These are phyloP conservation scores for Mucor piriformis DNA, from an alignment of 371 early-diverging fungal species.

Conservation along the genomic window DNA sequence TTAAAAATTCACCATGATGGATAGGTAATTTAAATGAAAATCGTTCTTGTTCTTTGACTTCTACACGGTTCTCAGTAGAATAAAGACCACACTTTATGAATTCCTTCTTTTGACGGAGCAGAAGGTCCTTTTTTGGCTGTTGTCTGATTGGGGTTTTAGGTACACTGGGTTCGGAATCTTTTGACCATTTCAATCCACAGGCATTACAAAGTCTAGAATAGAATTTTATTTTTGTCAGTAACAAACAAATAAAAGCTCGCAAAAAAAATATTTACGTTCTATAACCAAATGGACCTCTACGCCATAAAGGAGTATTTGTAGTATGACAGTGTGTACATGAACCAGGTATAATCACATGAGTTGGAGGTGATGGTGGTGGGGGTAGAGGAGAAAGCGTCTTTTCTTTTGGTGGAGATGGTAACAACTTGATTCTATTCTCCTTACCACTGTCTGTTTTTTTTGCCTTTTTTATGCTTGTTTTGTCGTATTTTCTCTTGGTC, in stretches of 20 bases:
- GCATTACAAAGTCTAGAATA: conserved; percentile 44
- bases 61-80: conserved; percentile 7
- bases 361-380: neutral
- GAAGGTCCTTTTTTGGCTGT: neutral
- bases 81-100: conserved; percentile 24
- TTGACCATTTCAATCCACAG: conserved; percentile 42
- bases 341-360: neutral
- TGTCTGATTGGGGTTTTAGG: neutral
- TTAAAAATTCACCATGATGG: conserved; percentile 52
- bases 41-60: neutral
- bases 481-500: neutral
- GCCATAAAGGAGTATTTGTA: conserved; percentile 34
- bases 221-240: neutral
- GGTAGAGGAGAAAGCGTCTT: neutral
- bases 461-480: conserved; percentile 4
- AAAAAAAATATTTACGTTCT: conserved; percentile 32
- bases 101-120: conserved; percentile 16
- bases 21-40: conserved; percentile 54
- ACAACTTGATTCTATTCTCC: neutral
- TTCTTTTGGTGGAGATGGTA: neutral
- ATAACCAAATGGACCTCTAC: conserved; percentile 39
- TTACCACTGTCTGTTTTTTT: conserved; percentile 1
- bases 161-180: neutral
- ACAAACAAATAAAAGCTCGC: too few relatives aligned
- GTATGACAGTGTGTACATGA: conserved; percentile 19